Conservation (phyloP, 139 green algal genomes). For the Chlorella sp. region DNA sequence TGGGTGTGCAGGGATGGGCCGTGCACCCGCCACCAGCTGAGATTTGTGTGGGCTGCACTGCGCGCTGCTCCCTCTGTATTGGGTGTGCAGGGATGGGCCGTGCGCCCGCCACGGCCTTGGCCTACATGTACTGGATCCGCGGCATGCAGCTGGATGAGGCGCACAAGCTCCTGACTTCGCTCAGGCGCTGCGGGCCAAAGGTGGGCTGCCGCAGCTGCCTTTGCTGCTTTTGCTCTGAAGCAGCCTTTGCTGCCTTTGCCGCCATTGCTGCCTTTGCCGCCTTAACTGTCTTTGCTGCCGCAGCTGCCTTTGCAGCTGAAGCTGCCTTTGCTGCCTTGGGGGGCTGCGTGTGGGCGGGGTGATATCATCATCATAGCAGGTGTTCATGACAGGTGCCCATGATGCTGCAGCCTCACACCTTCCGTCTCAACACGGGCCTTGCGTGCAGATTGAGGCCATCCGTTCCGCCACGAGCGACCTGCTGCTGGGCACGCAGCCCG, state of each 20-base stretch:
- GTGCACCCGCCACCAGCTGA: neutral
- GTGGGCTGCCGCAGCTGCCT: too few species aligned
- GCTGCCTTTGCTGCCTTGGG: too few species aligned
- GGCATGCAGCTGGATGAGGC: conserved; percentile 62
- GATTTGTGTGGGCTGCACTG: neutral
- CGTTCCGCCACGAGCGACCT: conserved; percentile 76
- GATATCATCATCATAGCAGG: too few species aligned
- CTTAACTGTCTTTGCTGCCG: too few species aligned
- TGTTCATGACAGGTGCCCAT: too few species aligned
- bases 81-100: conserved; percentile 69
- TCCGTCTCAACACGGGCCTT: too few species aligned
- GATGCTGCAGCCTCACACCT: too few species aligned
- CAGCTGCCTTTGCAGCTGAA: too few species aligned
- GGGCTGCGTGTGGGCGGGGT: too few species aligned
- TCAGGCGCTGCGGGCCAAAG: conserved; percentile 25
- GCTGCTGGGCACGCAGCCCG: conserved; percentile 49
- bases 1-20: neutral
- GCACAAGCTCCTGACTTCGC: conserved; percentile 31
- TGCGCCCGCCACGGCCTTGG: conserved; percentile 81
- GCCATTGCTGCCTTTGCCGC: too few species aligned
- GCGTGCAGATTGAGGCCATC: conserved; percentile 49
- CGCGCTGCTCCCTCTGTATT: neutral
- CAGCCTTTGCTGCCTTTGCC: too few species aligned
- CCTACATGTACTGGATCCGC: conserved; percentile 87
- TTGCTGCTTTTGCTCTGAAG: too few species aligned